Evolutionary conservation across 2,329 filamentous ascomycete species (phyloP).

Genomic region (Alternaria rosae): DNA sequence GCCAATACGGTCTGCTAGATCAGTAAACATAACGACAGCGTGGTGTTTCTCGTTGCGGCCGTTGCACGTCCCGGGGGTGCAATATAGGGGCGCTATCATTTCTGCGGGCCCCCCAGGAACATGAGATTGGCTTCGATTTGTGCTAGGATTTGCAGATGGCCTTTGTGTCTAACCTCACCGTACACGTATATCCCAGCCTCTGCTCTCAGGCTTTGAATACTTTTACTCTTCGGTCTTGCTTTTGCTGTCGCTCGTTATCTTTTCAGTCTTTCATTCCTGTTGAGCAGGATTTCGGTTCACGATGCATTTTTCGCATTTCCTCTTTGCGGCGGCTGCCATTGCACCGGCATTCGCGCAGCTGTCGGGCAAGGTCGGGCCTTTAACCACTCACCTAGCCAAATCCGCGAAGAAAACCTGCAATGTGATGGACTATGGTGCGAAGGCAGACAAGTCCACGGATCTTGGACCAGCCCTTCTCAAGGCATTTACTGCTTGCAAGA

Average conservation of each 20-base stretch:
- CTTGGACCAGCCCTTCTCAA: slow-evolving; percentile 57
- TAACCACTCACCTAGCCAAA: slow-evolving; percentile 50
- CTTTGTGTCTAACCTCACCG: background rate
- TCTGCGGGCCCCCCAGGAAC: background rate
- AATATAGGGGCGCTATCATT: background rate
- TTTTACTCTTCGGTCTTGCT: background rate
- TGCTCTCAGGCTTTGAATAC: slow-evolving; percentile 1
- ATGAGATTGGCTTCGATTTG: slow-evolving; percentile 1
- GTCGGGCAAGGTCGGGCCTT: slow-evolving; percentile 45
- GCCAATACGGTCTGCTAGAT: background rate
- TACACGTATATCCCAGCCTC: background rate
- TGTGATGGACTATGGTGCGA: slow-evolving; percentile 61
- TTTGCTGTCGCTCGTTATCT: slow-evolving; percentile 13
- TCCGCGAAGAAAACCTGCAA: slow-evolving; percentile 60
- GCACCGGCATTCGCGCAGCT: slow-evolving; percentile 37
- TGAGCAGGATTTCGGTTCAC: slow-evolving; percentile 29
- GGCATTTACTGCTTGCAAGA: slow-evolving; percentile 61
- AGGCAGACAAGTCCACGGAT: slow-evolving; percentile 61
- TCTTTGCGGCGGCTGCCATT: slow-evolving; percentile 31
- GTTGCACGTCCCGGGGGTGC: background rate
- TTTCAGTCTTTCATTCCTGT: slow-evolving; percentile 28
- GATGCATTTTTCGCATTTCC: slow-evolving; percentile 35
- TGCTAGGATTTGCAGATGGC: background rate
- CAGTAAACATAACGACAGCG: background rate
- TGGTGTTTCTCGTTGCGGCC: background rate